These are phyloP conservation scores for Cyclotella distinguenda DNA, from an alignment of 108 stramenopile species.

Conservation along the genomic window DNA sequence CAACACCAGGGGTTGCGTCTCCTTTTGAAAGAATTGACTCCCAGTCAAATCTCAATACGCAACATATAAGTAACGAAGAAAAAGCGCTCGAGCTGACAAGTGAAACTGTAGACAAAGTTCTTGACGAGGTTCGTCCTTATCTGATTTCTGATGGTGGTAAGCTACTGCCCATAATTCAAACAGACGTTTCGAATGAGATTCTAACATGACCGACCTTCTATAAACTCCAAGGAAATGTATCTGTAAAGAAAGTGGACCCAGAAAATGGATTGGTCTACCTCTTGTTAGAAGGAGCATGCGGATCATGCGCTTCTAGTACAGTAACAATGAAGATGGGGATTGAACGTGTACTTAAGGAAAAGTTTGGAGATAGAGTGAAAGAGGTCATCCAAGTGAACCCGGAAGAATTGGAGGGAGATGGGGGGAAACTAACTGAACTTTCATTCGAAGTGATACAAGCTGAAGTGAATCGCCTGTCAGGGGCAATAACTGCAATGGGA, in stretches of 20 bases:
- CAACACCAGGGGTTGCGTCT: slow-evolving; percentile 40
- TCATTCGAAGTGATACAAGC: slow-evolving; percentile 61
- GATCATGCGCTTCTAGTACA: slow-evolving; percentile 83
- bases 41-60: background rate
- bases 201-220: background rate
- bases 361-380: slow-evolving; percentile 73
- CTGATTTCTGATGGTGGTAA: slow-evolving; percentile 87
- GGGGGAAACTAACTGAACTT: slow-evolving; percentile 51
- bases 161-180: no score
- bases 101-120: slow-evolving; percentile 90
- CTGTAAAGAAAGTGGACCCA: slow-evolving; percentile 77
- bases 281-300: slow-evolving; percentile 93
- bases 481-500: slow-evolving; percentile 86
- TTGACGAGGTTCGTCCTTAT: slow-evolving; percentile 95
- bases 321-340: slow-evolving; percentile 99
- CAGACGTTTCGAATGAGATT: background rate
- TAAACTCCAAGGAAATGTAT: slow-evolving; percentile 72
- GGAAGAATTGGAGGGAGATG: slow-evolving; percentile 37
- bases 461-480: slow-evolving; percentile 69
- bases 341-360: slow-evolving; percentile 91
- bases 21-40: slow-evolving; percentile 52
- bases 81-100: slow-evolving; percentile 63
- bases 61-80: slow-evolving; percentile 21
- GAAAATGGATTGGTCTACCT: slow-evolving; percentile 74
- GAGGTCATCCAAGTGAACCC: slow-evolving; percentile 74